A percentile compares a stretch with the other conserved stretches of the same genome.
Conservation (phyloP, 192 early-diverging fungal species). For the Entomortierella parvispora region DNA sequence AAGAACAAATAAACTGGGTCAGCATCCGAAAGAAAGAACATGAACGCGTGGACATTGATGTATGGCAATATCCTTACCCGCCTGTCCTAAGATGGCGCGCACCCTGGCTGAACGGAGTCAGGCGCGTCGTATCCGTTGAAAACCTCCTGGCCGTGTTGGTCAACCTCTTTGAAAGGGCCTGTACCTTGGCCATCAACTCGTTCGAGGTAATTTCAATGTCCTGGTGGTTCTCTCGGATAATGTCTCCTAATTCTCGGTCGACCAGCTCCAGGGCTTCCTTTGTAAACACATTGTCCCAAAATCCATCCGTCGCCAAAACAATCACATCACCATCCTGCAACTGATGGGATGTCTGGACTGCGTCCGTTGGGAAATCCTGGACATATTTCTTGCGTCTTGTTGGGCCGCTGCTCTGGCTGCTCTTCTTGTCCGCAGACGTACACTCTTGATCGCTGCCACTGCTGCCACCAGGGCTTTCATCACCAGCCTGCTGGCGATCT, state of each 20-base stretch:
- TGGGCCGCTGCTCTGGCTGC: neutral
- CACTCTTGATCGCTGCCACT: neutral
- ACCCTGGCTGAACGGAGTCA: conserved; percentile 62
- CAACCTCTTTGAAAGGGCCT: conserved; percentile 57
- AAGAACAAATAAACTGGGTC: neutral
- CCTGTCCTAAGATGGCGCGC: conserved; percentile 52
- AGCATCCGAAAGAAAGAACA: conserved; percentile 4
- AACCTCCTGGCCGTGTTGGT: conserved; percentile 62
- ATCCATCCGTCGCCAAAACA: conserved; percentile 67
- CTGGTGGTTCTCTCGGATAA: conserved; percentile 28
- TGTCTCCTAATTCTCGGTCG: conserved; percentile 53
- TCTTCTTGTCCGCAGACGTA: conserved; percentile 6
- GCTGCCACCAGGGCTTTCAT: no score
- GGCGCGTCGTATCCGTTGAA: conserved; percentile 55
- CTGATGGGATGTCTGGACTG: conserved; percentile 57
- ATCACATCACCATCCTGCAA: conserved; percentile 68
- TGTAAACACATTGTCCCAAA: conserved; percentile 68
- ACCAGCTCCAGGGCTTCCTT: conserved; percentile 63
- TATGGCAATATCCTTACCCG: conserved; percentile 36
- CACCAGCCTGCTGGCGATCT: conserved; percentile 59
- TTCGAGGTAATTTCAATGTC: neutral
- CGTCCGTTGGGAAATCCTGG: conserved; percentile 67
- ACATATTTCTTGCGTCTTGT: conserved; percentile 39
- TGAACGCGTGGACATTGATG: no score
- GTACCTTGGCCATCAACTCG: conserved; percentile 52